phyloP scores from a whole-genome alignment of 257 asterid genomes.

The Solanum neorickii region DNA sequence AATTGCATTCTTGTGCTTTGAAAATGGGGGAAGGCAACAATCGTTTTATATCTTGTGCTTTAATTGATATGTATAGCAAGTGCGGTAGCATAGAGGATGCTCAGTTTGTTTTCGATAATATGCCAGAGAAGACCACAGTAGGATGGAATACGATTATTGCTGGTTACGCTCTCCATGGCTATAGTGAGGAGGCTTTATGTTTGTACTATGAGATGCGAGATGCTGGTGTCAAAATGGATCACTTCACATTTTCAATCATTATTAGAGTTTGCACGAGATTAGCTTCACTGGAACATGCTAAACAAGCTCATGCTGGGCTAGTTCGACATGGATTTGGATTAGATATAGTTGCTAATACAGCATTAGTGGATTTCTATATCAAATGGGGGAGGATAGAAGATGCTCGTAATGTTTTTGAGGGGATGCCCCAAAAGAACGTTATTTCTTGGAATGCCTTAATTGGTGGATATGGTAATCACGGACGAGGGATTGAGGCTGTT shows the following conservation, averaged over 20 bases:
- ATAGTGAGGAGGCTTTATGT: constrained; percentile 63
- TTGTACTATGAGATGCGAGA: constrained; percentile 70
- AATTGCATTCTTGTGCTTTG: constrained; percentile 54
- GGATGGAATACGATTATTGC: constrained; percentile 79
- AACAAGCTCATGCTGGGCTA: constrained; percentile 85
- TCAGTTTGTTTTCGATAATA: constrained; percentile 40
- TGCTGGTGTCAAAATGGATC: constrained; percentile 66
- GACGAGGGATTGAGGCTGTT: constrained; percentile 68
- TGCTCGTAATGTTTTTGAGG: constrained; percentile 61
- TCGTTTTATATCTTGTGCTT: constrained; percentile 50
- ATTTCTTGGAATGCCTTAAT: constrained; percentile 79
- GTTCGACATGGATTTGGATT: constrained; percentile 65
- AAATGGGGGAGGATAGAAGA: constrained; percentile 91
- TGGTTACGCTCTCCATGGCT: constrained; percentile 67
- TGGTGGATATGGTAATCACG: constrained; percentile 69
- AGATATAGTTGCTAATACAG: constrained; percentile 61
- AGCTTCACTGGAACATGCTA: constrained; percentile 74
- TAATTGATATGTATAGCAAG: constrained; percentile 88
- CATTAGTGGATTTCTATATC: constrained; percentile 81
- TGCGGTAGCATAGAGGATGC: constrained; percentile 70
- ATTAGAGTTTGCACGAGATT: constrained; percentile 66
- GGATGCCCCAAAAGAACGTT: constrained; percentile 60
- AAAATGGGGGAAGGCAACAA: constrained; percentile 41
- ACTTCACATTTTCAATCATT: constrained; percentile 57
- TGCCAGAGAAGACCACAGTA: constrained; percentile 67